Percentiles rank a stretch among this genome's conserved stretches.
Conservation (phyloP, 2,329 filamentous ascomycete species). For the Phoma herbarum region DNA sequence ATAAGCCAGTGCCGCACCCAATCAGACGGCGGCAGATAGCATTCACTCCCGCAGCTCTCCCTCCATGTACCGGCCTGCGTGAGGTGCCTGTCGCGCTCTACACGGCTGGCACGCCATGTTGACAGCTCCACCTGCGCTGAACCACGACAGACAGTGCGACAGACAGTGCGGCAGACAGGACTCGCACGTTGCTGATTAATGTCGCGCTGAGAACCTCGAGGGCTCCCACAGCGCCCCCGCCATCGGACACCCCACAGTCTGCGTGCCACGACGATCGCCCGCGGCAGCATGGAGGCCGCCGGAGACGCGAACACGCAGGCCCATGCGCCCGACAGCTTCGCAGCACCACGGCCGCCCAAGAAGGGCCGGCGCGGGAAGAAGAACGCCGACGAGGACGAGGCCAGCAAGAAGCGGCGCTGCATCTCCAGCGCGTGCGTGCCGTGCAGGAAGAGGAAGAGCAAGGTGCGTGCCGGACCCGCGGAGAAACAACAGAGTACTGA, state of each 20-base stretch:
- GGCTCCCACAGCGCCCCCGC: conserved; percentile 27
- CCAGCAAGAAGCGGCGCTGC: conserved; percentile 55
- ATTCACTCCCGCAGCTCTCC: conserved; percentile 5
- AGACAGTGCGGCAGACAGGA: neutral
- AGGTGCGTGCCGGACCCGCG: conserved; percentile 18
- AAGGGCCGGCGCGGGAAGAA: conserved; percentile 47
- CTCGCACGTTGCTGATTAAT: conserved; percentile 37
- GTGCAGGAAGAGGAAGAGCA: conserved; percentile 53
- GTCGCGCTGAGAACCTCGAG: conserved; percentile 20
- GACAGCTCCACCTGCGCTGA: conserved; percentile 16
- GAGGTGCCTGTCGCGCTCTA: conserved; percentile 14
- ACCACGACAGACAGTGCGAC: conserved; percentile 26
- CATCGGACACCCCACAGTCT: conserved; percentile 26
- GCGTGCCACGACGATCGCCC: conserved; percentile 18
- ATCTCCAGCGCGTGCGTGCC: conserved; percentile 53
- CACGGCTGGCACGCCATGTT: conserved; percentile 31
- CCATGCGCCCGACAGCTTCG: conserved; percentile 7
- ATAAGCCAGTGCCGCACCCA: conserved; percentile 28
- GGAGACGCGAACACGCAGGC: conserved; percentile 14
- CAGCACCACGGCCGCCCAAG: conserved; percentile 32
- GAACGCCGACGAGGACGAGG: conserved; percentile 50
- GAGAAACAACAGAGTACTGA: neutral
- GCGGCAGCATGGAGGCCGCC: conserved; percentile 27
- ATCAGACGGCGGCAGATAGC: conserved; percentile 21
- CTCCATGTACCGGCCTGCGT: conserved; percentile 23